phyloP scores from a whole-genome alignment of 2,329 filamentous ascomycete species.

The Trichoderma pleuroti region DNA sequence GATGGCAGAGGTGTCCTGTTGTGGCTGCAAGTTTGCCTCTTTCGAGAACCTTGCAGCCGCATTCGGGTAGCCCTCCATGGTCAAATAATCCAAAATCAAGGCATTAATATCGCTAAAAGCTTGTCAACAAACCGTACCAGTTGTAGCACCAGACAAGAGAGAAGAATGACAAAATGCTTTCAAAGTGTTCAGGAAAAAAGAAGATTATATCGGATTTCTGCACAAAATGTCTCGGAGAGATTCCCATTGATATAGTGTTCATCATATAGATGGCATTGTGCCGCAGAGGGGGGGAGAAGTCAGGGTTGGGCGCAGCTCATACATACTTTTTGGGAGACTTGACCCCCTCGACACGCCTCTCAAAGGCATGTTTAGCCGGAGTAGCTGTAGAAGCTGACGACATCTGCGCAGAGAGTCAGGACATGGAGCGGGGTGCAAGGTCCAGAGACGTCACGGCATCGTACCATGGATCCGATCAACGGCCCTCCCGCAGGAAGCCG shows the following conservation, averaged over 20 bases:
- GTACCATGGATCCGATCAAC: slow-evolving; percentile 21
- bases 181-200: slow-evolving; percentile 54
- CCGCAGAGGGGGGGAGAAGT: not conserved
- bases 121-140: slow-evolving; percentile 28
- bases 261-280: slow-evolving; percentile 53
- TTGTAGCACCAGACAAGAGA: slow-evolving; percentile 3
- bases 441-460: slow-evolving; percentile 5
- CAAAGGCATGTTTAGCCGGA: slow-evolving; percentile 69
- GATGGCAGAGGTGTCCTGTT: slow-evolving; percentile 70
- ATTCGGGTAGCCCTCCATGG: slow-evolving; percentile 89
- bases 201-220: slow-evolving; percentile 70
- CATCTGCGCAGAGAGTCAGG: slow-evolving; percentile 43
- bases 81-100: slow-evolving; percentile 93
- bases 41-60: slow-evolving; percentile 90
- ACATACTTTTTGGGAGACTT: slow-evolving; percentile 86
- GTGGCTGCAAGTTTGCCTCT: slow-evolving; percentile 81
- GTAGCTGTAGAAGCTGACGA: slow-evolving; percentile 72
- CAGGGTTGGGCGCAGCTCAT: not conserved
- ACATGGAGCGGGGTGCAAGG: slow-evolving; percentile 12
- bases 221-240: slow-evolving; percentile 96
- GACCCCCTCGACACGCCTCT: slow-evolving; percentile 76
- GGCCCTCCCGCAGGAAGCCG: slow-evolving; percentile 18
- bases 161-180: not conserved
- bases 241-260: slow-evolving; percentile 98
- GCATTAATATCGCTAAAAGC: slow-evolving; percentile 81